Evolutionary conservation across 352 stramenopile species (phyloP).

Genomic region (Pythium folliculosum): DNA sequence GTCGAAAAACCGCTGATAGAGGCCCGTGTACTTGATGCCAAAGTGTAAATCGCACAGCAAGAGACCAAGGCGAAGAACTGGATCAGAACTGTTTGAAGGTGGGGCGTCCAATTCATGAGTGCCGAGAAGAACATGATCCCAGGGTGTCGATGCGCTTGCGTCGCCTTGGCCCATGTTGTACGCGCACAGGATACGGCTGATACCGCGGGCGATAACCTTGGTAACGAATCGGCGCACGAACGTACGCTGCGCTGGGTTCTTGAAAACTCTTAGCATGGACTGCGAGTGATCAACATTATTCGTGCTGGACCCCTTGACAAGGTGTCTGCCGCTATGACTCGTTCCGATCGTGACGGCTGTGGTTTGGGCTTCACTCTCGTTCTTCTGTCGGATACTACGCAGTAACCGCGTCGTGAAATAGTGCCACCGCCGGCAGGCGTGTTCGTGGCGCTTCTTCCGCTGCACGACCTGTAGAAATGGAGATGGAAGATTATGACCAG

Average conservation of each 20-base stretch:
- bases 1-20: constrained; percentile 45
- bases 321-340: neutral
- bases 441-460: constrained; percentile 36
- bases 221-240: constrained; percentile 40
- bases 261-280: constrained; percentile 11
- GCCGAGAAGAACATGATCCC: neutral
- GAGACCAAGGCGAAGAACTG: constrained; percentile 35
- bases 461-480: constrained; percentile 25
- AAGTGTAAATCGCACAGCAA: constrained; percentile 47
- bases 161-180: constrained; percentile 30
- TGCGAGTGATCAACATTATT: constrained; percentile 3
- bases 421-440: constrained; percentile 38
- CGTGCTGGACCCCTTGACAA: neutral
- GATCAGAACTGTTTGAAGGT: constrained; percentile 8
- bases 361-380: neutral
- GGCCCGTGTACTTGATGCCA: constrained; percentile 37
- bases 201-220: constrained; percentile 28
- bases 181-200: constrained; percentile 42
- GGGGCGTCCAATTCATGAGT: neutral
- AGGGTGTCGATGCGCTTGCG: neutral
- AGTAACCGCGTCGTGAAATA: constrained; percentile 39
- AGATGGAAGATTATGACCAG: neutral
- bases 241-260: constrained; percentile 24
- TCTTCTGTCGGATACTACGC: constrained; percentile 21
- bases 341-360: neutral